A percentile compares a stretch with the other conserved stretches of the same genome.
These are phyloP conservation scores for Eucalyptus marginata DNA, from an alignment of 345 rosid genomes.

Conservation along the genomic window DNA sequence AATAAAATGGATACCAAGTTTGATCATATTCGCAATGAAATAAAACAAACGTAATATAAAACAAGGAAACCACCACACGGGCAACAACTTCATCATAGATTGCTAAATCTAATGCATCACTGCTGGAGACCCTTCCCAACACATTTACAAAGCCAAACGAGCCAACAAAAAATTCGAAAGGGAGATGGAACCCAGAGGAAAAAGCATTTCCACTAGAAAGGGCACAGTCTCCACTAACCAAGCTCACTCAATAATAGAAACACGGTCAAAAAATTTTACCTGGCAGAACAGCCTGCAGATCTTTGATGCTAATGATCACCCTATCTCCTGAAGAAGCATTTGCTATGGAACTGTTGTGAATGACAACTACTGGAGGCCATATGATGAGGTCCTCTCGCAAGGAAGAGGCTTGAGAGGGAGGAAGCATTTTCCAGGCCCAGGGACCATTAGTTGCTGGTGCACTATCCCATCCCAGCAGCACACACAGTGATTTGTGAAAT, in stretches of 20 bases:
- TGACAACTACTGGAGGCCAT: constrained; percentile 40
- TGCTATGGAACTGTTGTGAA: constrained; percentile 31
- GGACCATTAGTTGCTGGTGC: background rate
- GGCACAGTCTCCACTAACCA: background rate
- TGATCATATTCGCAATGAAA: background rate
- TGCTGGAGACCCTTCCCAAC: background rate
- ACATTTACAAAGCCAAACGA: background rate
- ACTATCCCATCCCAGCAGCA: constrained; percentile 37
- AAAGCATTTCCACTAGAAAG: background rate
- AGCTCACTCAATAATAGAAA: background rate
- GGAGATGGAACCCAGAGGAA: background rate
- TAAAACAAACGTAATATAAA: background rate
- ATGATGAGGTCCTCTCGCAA: constrained; percentile 40
- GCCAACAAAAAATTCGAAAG: background rate
- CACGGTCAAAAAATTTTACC: constrained; percentile 8
- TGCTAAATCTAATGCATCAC: background rate
- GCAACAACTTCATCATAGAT: background rate
- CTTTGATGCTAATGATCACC: constrained; percentile 12
- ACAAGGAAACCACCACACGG: background rate
- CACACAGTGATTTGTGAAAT: constrained; percentile 38
- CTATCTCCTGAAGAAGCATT: constrained; percentile 10
- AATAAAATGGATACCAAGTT: background rate
- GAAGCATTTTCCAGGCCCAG: constrained; percentile 13
- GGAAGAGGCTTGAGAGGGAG: constrained; percentile 17
- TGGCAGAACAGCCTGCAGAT: constrained; percentile 13